Percentiles rank a stretch among this genome's conserved stretches.
Conservation (phyloP, 495 filamentous ascomycete genomes). For the Aspergillus mulundensis region DNA sequence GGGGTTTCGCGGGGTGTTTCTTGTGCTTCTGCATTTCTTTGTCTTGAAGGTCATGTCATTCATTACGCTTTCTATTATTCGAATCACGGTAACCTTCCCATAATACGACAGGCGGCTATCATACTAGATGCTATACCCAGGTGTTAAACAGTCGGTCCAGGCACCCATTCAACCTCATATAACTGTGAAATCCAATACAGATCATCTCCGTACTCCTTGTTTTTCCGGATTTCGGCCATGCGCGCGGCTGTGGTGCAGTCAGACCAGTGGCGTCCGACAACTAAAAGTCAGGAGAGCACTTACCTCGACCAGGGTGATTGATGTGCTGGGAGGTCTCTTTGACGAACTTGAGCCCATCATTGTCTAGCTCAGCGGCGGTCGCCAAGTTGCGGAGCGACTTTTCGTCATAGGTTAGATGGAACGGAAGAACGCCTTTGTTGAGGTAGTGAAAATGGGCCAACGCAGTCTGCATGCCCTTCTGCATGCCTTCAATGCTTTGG, state of each 20-base stretch:
- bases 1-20: not conserved
- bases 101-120: not conserved
- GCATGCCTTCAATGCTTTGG: constrained; percentile 10
- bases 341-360: constrained; percentile 4
- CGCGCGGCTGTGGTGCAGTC: not conserved
- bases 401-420: constrained; percentile 13
- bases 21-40: not conserved
- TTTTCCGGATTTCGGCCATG: constrained; percentile 3
- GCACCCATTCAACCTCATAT: constrained; percentile 9
- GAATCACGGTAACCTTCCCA: not conserved
- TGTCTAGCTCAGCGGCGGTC: constrained; percentile 3
- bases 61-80: constrained; percentile 4
- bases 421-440: constrained; percentile 14
- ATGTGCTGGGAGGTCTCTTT: constrained; percentile 3
- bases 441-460: constrained; percentile 16
- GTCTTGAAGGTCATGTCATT: constrained; percentile 1
- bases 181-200: constrained; percentile 14
- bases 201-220: not conserved
- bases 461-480: constrained; percentile 8
- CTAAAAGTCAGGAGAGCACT: not conserved
- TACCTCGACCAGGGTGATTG: constrained; percentile 5
- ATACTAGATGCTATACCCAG: not conserved
- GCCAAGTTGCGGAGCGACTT: constrained; percentile 4
- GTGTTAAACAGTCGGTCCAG: constrained; percentile 7
- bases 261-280: not conserved